Base-by-base conservation (phyloP, 73 alveolate species). In the Durusdinium trenchii region DNA sequence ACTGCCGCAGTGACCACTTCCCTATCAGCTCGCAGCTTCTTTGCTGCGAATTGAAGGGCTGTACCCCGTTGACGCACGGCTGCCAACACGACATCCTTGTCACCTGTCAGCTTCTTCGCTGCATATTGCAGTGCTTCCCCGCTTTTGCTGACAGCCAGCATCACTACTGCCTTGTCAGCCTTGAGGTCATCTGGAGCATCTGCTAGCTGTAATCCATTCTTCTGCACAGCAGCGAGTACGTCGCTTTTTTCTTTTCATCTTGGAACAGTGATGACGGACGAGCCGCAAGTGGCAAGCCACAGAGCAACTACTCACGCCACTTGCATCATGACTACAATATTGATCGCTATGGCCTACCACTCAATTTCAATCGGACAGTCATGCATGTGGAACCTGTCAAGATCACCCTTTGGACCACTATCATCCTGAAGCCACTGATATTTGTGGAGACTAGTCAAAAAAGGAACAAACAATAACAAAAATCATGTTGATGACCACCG, bases 1-100 rank as follows among this genome's bases (percentile, higher is more conserved):
- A 86, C 83, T 16, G 95, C 95, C 47, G 83, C 75, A 23, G 67
- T 23, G 64, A 86, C 96, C 9, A 89, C 96, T 0, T 61, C 96
- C 64, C 61, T 61, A n/a, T 62, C 73, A 32, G 45, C 61, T 28
- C 42, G 48, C 79, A 89, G 6, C 20, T 4, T 48, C 86, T 61
- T 46, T 6, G 87, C 64, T 45, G 96, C 96, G 45, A 62, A 89
- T 64, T 62, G 36, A 62, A 89, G 96, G 40, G 87, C 71, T 3
- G 30, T 23, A 26, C 86, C 86, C 40, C 45, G 47, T 5, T 89
- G 48, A 0, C 62, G 28, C 35, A 86, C 95, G 45, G 95, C 95
- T 18, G 61, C 67, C 82, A 54, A 0, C 62, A 86, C 95, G 23
- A 86, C 82, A 12, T 52, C 83, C 95, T 54, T 57, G 71, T 86